These are phyloP conservation scores for Scytalidium sp. DNA, from an alignment of 2,329 filamentous ascomycete species.

Conservation along the genomic window DNA sequence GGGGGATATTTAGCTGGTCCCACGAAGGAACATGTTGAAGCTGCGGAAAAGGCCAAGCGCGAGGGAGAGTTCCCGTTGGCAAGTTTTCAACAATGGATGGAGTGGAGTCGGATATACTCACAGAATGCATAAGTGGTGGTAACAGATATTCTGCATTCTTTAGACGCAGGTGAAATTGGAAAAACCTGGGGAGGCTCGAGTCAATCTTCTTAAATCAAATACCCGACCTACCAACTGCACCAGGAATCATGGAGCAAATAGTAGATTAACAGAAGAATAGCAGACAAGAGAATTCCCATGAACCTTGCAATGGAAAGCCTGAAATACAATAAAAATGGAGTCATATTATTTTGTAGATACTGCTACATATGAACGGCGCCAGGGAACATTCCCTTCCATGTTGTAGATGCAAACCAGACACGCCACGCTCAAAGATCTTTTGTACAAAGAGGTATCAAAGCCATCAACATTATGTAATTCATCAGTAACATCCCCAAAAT, in stretches of 20 bases:
- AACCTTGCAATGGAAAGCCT: too few species aligned
- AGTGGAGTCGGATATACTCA: neutral
- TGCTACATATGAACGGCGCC: neutral
- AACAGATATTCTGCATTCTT: too few species aligned
- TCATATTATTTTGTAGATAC: neutral
- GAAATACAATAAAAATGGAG: neutral
- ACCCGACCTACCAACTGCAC: too few species aligned
- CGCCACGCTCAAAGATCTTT: neutral
- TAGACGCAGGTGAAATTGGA: too few species aligned
- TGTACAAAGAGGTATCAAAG: neutral
- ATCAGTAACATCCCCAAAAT: neutral
- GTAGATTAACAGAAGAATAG: too few species aligned
- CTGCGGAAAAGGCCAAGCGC: neutral
- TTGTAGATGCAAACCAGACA: neutral
- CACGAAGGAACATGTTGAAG: neutral
- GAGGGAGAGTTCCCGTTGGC: neutral
- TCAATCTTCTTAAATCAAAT: slow-evolving; percentile 7
- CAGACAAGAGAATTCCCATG: too few species aligned
- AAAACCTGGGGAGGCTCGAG: too few species aligned
- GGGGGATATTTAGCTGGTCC: neutral
- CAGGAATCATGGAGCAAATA: too few species aligned
- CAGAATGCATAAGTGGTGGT: too few species aligned
- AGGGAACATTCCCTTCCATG: neutral
- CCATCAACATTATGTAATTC: neutral
- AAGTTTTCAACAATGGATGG: neutral